Conservation (phyloP, 2,329 filamentous ascomycete species). For the Colletotrichum phormii region DNA sequence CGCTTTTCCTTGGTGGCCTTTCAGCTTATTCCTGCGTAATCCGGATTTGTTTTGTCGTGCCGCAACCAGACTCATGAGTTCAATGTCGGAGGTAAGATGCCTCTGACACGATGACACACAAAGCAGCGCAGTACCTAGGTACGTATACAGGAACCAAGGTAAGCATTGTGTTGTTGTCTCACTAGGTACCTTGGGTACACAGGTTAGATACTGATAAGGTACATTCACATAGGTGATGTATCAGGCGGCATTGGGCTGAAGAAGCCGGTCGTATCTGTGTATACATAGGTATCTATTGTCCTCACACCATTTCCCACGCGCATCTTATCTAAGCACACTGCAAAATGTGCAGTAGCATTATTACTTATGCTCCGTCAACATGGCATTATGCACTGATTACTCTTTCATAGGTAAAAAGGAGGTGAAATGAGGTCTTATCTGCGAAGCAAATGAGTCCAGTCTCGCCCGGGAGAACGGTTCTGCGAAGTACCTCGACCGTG, state of each 20-base stretch:
- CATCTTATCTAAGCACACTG: not conserved
- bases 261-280: not conserved
- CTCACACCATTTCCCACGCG: no score
- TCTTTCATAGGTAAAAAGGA: slow-evolving; percentile 9
- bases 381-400: not conserved
- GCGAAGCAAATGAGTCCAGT: slow-evolving; percentile 1
- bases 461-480: not conserved
- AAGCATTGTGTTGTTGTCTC: not conserved
- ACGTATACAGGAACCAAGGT: no score
- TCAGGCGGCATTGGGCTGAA: not conserved
- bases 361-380: not conserved
- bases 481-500: not conserved
- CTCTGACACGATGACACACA: not conserved
- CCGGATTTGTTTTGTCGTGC: not conserved
- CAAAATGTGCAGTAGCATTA: not conserved
- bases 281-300: no score
- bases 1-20: slow-evolving; percentile 10
- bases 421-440: slow-evolving; percentile 16
- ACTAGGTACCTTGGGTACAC: no score
- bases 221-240: no score
- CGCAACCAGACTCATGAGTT: slow-evolving; percentile 15
- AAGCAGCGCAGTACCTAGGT: no score
- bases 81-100: not conserved
- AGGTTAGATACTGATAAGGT: no score
- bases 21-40: slow-evolving; percentile 12